Conservation (phyloP, 148 eudicot genomes). For the Linanthus parryae region DNA sequence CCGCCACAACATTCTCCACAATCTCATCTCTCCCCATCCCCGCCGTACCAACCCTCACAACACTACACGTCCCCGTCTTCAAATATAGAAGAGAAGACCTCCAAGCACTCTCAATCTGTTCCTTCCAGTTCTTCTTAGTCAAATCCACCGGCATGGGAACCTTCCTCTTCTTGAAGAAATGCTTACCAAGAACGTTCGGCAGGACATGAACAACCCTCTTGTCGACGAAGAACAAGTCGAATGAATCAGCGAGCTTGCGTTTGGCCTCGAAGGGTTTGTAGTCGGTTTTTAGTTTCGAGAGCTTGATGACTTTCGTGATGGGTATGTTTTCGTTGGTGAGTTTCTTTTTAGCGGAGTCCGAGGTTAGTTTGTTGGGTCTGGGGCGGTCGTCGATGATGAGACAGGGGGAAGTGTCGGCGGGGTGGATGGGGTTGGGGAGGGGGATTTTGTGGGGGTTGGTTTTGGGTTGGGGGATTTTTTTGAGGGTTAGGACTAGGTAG, state of each 20-base stretch:
- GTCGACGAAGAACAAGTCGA: slow-evolving; percentile 32
- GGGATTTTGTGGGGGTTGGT: slow-evolving; percentile 49
- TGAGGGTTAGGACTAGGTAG: slow-evolving; percentile 51
- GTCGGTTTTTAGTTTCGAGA: slow-evolving; percentile 30
- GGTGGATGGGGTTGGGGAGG: slow-evolving; percentile 47
- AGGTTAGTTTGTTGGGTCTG: slow-evolving; percentile 22
- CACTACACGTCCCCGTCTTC: slow-evolving; percentile 72
- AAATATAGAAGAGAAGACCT: slow-evolving; percentile 46
- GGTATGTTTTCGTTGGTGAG: slow-evolving; percentile 20
- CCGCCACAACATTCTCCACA: slow-evolving; percentile 62
- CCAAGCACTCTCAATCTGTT: slow-evolving; percentile 61
- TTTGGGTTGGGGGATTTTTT: slow-evolving; percentile 54
- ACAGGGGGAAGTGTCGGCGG: slow-evolving; percentile 21
- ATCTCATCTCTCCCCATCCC: slow-evolving; percentile 47
- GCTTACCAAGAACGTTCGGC: slow-evolving; percentile 35
- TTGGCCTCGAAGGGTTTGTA: slow-evolving; percentile 40
- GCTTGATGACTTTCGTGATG: slow-evolving; percentile 23
- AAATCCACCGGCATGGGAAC: slow-evolving; percentile 68
- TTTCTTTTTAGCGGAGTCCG: slow-evolving; percentile 24
- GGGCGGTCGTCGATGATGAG: slow-evolving; percentile 40
- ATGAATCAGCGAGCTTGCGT: slow-evolving; percentile 26
- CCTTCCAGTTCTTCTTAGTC: slow-evolving; percentile 60
- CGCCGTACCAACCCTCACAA: slow-evolving; percentile 50
- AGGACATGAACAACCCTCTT: slow-evolving; percentile 22
- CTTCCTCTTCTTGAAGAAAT: slow-evolving; percentile 66